Evolutionary conservation across 2,329 filamentous ascomycete species (phyloP).

Genomic region (Fusarium sp.): DNA sequence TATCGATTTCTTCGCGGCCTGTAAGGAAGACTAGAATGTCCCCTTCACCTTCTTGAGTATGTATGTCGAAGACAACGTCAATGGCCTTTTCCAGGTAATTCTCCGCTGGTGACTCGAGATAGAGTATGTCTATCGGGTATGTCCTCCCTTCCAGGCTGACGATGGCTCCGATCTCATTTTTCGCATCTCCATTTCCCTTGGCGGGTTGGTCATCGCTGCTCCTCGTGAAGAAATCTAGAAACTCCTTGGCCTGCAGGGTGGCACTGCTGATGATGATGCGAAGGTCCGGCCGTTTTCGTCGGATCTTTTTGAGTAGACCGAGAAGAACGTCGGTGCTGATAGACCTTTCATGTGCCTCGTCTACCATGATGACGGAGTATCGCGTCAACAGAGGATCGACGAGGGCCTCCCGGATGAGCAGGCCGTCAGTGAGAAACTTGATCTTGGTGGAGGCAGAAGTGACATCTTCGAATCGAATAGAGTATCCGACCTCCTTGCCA

Average conservation of each 20-base stretch:
- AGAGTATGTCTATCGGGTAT: conserved; percentile 89
- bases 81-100: conserved; percentile 89
- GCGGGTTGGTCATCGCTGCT: conserved; percentile 52
- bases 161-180: conserved; percentile 61
- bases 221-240: conserved; percentile 79
- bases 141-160: conserved; percentile 89
- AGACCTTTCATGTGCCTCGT: conserved; percentile 95
- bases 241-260: conserved; percentile 89
- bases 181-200: conserved; percentile 44
- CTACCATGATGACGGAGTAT: conserved; percentile 97
- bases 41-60: conserved; percentile 81
- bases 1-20: conserved; percentile 92
- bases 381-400: conserved; percentile 91
- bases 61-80: conserved; percentile 88
- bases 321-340: conserved; percentile 92
- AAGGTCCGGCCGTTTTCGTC: conserved; percentile 81
- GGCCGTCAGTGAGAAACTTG: conserved; percentile 95
- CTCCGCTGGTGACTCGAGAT: conserved; percentile 80
- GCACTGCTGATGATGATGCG: conserved; percentile 93
- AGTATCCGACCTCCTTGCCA: conserved; percentile 93
- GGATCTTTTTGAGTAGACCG: conserved; percentile 91
- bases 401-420: conserved; percentile 90
- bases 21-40: conserved; percentile 94
- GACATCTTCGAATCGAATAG: conserved; percentile 91
- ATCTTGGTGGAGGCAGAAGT: conserved; percentile 88